Percentiles rank a stretch among this genome's conserved stretches.
Conservation (phyloP, 2,329 filamentous ascomycete species). For the Coniochaeta sp. region DNA sequence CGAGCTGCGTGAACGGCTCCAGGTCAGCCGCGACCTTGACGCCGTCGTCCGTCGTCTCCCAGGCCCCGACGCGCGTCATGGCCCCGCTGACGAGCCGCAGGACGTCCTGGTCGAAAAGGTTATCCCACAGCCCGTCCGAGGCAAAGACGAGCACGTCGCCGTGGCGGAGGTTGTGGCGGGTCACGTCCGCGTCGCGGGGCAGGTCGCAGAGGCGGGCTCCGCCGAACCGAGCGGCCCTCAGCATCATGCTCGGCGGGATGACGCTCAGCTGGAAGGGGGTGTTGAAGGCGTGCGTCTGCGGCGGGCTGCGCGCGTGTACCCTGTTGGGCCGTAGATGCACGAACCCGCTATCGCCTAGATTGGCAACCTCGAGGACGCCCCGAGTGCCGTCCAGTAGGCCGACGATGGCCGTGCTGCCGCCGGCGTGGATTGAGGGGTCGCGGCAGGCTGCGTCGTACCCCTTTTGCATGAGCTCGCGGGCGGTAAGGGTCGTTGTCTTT, state of each 20-base stretch:
- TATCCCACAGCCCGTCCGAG: constrained; percentile 94
- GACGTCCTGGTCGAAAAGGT: constrained; percentile 85
- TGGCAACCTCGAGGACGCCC: constrained; percentile 79
- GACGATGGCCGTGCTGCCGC: constrained; percentile 90
- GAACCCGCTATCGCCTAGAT: constrained; percentile 92
- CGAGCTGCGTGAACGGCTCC: constrained; percentile 39
- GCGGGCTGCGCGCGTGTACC: constrained; percentile 72
- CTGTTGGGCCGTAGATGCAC: constrained; percentile 79
- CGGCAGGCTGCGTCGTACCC: constrained; percentile 77
- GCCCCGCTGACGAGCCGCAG: constrained; percentile 68
- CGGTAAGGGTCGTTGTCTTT: constrained; percentile 36
- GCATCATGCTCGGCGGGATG: constrained; percentile 70
- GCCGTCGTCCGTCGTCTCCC: constrained; percentile 53
- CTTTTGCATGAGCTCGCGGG: constrained; percentile 67
- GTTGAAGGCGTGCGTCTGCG: constrained; percentile 96
- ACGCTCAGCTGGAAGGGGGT: constrained; percentile 92
- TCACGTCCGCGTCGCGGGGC: constrained; percentile 76
- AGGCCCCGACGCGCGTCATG: constrained; percentile 70
- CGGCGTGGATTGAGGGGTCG: constrained; percentile 67
- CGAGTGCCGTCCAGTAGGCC: constrained; percentile 60
- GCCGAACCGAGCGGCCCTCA: constrained; percentile 76
- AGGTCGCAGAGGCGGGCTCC: constrained; percentile 74
- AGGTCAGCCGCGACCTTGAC: constrained; percentile 58
- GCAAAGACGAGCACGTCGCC: constrained; percentile 92
- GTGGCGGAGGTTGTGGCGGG: constrained; percentile 69